A percentile compares a stretch with the other conserved stretches of the same genome.
Conservation (phyloP, 2,329 filamentous ascomycete genomes). For the Elsinoe batatas region DNA sequence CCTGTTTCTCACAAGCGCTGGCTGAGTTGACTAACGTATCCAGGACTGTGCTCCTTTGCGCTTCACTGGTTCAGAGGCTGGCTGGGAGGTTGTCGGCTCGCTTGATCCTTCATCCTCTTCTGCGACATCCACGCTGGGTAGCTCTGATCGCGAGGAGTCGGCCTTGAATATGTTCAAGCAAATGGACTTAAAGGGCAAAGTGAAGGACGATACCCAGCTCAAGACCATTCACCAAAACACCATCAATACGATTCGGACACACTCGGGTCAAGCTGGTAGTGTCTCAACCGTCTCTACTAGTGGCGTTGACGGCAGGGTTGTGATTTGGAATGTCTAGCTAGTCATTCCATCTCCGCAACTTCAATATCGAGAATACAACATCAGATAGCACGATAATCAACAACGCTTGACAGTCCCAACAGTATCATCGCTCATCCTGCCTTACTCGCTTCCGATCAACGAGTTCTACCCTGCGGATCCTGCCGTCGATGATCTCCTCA, state of each 20-base stretch:
- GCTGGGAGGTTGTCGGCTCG: conserved; percentile 76
- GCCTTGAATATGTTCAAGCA: conserved; percentile 97
- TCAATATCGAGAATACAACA: no score
- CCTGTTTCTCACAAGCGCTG: background rate
- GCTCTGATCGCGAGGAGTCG: conserved; percentile 68
- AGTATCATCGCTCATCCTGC: no score
- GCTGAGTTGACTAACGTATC: background rate
- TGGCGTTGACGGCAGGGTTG: conserved; percentile 39
- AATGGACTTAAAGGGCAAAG: conserved; percentile 96
- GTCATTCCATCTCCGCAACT: no score
- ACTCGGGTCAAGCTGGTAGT: conserved; percentile 45
- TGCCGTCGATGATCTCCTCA: no score
- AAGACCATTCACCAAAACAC: conserved; percentile 97
- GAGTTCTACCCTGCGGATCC: no score
- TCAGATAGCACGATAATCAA: no score
- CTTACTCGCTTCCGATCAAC: no score
- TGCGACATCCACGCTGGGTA: conserved; percentile 18
- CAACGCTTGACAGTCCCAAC: no score
- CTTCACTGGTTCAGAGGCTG: conserved; percentile 65
- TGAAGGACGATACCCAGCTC: conserved; percentile 83
- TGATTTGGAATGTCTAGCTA: conserved; percentile 37
- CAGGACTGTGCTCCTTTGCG: conserved; percentile 75
- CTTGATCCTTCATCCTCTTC: conserved; percentile 53
- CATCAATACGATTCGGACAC: conserved; percentile 72
- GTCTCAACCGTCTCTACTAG: conserved; percentile 62